These are phyloP conservation scores for Sordariomycetes sp. DNA, from an alignment of 2,329 filamentous ascomycete genomes.

Conservation along the genomic window DNA sequence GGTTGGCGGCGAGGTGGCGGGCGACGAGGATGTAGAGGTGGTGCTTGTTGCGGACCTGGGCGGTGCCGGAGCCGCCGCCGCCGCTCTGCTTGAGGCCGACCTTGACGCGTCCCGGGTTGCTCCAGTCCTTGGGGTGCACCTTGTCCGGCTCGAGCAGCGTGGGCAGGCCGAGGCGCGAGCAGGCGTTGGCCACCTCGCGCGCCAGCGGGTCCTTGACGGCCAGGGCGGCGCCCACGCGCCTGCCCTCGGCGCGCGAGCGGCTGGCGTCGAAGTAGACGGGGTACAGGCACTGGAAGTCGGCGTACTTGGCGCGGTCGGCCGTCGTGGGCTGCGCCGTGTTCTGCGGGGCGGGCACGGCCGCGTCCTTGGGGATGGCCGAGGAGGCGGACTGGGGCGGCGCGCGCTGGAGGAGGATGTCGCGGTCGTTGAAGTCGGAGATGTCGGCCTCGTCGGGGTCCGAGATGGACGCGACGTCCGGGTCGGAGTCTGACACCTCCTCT, in stretches of 20 bases:
- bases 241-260: slow-evolving; percentile 67
- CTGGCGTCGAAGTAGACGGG: slow-evolving; percentile 87
- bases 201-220: slow-evolving; percentile 83
- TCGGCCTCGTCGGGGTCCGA: slow-evolving; percentile 86
- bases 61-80: slow-evolving; percentile 5
- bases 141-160: slow-evolving; percentile 86
- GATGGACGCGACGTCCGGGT: slow-evolving; percentile 44
- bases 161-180: slow-evolving; percentile 58
- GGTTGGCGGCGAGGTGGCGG: slow-evolving; percentile 65
- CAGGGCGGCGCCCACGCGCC: slow-evolving; percentile 62
- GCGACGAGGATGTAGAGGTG: slow-evolving; percentile 80
- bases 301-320: slow-evolving; percentile 49
- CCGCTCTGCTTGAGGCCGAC: slow-evolving; percentile 55
- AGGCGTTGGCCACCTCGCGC: slow-evolving; percentile 81
- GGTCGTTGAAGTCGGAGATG: slow-evolving; percentile 55
- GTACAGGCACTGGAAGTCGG: slow-evolving; percentile 82
- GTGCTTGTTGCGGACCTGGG: slow-evolving; percentile 64
- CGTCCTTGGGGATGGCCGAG: slow-evolving; percentile 18
- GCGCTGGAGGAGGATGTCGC: slow-evolving; percentile 40
- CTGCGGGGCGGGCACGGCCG: slow-evolving; percentile 16
- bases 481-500: slow-evolving; percentile 85
- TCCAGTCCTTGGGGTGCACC: slow-evolving; percentile 93
- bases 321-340: slow-evolving; percentile 22
- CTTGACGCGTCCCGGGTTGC: slow-evolving; percentile 84
- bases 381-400: slow-evolving; percentile 20